A percentile compares a stretch with the other conserved stretches of the same genome.
Conservation (phyloP, 2,329 filamentous ascomycete genomes). For the Aspergillus chevalieri region DNA sequence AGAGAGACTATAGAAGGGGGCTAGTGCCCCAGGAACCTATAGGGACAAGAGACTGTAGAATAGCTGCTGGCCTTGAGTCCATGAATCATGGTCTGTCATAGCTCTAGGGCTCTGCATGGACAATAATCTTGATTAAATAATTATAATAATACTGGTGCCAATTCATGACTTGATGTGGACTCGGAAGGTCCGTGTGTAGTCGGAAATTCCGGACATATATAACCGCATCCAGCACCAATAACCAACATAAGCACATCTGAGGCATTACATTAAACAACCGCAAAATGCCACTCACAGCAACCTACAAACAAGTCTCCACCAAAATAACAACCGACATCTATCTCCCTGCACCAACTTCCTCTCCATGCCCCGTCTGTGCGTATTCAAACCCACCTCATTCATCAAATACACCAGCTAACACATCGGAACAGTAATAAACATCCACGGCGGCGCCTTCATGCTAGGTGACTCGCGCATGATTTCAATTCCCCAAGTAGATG, state of each 20-base stretch:
- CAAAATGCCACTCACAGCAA: constrained; percentile 11
- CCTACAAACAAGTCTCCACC: constrained; percentile 18
- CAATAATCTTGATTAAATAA: neutral
- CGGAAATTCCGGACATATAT: too few species aligned
- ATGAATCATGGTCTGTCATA: neutral
- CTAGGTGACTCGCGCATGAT: constrained; percentile 36
- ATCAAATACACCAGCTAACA: neutral
- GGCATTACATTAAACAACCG: constrained; percentile 6
- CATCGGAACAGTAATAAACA: constrained; percentile 31
- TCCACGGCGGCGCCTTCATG: constrained; percentile 43
- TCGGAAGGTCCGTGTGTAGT: too few species aligned
- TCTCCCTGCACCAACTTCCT: constrained; percentile 12
- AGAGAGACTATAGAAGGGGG: too few species aligned
- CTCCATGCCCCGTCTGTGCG: constrained; percentile 19
- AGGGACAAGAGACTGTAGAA: neutral
- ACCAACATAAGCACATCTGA: neutral
- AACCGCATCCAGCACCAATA: neutral
- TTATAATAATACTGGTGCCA: neutral
- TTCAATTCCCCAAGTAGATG: constrained; percentile 32
- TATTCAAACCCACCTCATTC: neutral
- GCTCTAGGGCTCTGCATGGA: neutral
- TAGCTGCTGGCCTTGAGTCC: neutral
- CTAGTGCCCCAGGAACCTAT: neutral
- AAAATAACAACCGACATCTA: constrained; percentile 24
- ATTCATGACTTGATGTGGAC: too few species aligned